Base-by-base conservation (phyloP, 495 filamentous ascomycete genomes). In the Apodospora peruviana region DNA sequence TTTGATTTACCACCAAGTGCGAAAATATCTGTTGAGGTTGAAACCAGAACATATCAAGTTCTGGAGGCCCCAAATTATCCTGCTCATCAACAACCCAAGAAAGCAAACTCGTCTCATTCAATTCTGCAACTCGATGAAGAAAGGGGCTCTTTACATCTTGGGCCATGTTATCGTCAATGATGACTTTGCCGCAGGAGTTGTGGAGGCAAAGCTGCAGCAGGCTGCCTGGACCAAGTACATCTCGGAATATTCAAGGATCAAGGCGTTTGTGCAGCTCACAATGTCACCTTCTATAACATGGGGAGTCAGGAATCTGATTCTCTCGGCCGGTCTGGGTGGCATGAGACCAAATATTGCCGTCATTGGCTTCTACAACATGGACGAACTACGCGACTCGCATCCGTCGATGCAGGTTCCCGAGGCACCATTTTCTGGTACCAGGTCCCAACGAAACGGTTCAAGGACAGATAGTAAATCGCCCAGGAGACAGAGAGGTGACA, bases 11-110 rank as follows among this genome's bases (percentile, higher is more conserved):
- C 89, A 95, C 55, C 89, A 95, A 68, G 89, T 95, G 5, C 79
- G 89, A 43, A 95, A 95, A 58, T 95, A 95, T 53, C 67, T 95
- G 16, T 71, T 95, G 39, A 79, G 89, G 20, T 72, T 95, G 9
- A 84, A 82, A 34, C 87, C 89, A 50, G 88, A 94, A 50, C 89
- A 95, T 57, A 89, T 95, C 63, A 95, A 95, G 56, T 93, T 91
- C 61, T 94, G 88, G 88, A 77, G 88, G 35, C 88, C 88, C 0
- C 89, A 82, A 52, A 91, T 95, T 47, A 73, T 95, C 36, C 73
- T 95, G 0, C 82, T 95, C 40, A 82, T 94, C 50, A 93, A 88
- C 60, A 84, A 90, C 51, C 81, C 90, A 9, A 77, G 90, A 8
- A 76, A 75, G 16, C 85, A 90, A 52, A 86, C 84, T 34, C 85